Percentiles rank a stretch among this genome's conserved stretches.
Conservation (phyloP, 306 rosid species). For the Sphenostylis stenocarpa region DNA sequence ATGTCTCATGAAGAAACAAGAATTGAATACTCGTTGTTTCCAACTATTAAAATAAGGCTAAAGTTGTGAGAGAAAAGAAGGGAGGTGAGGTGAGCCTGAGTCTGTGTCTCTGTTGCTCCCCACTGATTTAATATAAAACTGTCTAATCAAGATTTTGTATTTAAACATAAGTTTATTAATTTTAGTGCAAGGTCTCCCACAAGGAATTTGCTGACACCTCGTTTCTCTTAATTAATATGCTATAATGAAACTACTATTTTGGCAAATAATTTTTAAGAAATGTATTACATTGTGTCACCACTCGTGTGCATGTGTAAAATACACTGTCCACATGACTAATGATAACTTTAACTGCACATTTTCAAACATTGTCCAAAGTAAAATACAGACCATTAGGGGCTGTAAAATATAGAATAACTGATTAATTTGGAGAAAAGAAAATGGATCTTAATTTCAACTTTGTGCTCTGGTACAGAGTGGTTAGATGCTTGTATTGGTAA, state of each 20-base stretch:
- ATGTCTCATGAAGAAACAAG: not conserved
- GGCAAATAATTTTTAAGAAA: not conserved
- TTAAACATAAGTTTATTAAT: too few species aligned
- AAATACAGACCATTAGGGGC: too few species aligned
- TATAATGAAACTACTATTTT: not conserved
- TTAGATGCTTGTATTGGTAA: too few species aligned
- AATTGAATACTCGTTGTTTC: not conserved
- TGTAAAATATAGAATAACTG: too few species aligned
- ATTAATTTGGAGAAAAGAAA: too few species aligned
- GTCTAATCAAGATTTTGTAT: not conserved
- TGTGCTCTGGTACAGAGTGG: too few species aligned
- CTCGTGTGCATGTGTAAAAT: constrained; percentile 23
- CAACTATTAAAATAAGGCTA: not conserved
- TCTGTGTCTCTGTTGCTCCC: not conserved
- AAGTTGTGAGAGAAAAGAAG: not conserved
- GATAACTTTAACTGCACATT: too few species aligned
- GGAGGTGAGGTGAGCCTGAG: not conserved
- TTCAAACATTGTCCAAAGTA: too few species aligned
- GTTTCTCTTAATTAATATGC: not conserved
- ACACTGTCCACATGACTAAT: too few species aligned
- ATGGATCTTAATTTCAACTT: too few species aligned
- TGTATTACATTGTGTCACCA: not conserved
- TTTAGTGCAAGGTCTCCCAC: constrained; percentile 2
- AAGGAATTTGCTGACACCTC: not conserved
- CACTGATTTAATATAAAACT: not conserved